These are phyloP conservation scores for Mycena polygramma DNA, from an alignment of 768 basidiomycete genomes.

Conservation along the genomic window DNA sequence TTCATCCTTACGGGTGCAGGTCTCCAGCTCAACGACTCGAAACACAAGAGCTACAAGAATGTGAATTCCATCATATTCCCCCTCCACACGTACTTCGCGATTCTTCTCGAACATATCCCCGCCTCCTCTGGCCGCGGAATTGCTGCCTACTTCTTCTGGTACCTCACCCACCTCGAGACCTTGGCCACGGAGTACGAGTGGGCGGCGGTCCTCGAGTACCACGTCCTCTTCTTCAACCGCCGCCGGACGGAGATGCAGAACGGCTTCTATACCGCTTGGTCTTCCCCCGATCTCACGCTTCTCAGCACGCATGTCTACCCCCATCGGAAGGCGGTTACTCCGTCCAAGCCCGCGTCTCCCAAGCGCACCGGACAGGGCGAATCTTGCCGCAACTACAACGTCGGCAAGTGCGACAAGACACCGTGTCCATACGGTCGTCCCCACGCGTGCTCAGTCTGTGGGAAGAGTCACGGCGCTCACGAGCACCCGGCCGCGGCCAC, in stretches of 20 bases:
- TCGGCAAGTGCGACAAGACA: background rate
- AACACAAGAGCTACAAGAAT: constrained; percentile 19
- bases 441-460: constrained; percentile 13
- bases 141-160: background rate
- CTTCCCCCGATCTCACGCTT: background rate
- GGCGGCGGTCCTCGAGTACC: constrained; percentile 10
- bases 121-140: too few species aligned
- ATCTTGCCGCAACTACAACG: background rate
- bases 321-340: background rate
- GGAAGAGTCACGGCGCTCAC: constrained; percentile 4
- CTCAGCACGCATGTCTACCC: constrained; percentile 8
- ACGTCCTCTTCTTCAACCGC: constrained; percentile 23
- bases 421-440: background rate
- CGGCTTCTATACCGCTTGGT: constrained; percentile 1
- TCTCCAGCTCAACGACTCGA: constrained; percentile 16
- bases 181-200: constrained; percentile 2
- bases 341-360: background rate
- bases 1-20: background rate
- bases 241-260: constrained; percentile 3
- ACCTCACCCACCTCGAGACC: background rate
- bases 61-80: constrained; percentile 11
- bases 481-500: background rate
- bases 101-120: constrained; percentile 1
- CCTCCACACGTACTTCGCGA: constrained; percentile 17
- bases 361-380: background rate